Conservation (phyloP, 805 yeast species). For the Ogataea polymorpha region DNA sequence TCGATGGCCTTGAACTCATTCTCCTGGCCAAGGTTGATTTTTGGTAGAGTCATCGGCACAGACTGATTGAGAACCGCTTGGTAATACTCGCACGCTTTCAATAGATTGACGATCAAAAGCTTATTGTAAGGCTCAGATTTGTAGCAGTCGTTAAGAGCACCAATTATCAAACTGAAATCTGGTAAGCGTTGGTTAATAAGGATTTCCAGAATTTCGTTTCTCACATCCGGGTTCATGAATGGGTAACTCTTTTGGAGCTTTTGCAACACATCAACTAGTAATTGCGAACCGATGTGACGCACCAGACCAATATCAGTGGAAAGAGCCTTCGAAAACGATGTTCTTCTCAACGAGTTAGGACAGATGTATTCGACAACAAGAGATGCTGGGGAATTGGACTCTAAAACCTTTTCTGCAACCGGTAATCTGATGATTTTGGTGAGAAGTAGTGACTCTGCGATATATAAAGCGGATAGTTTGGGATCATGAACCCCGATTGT, state of each 20-base stretch:
- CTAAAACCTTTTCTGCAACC: conserved; percentile 41
- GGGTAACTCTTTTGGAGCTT: conserved; percentile 46
- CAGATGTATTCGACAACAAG: conserved; percentile 53
- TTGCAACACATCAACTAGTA: conserved; percentile 50
- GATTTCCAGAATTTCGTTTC: conserved; percentile 23
- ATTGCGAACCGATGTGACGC: conserved; percentile 60
- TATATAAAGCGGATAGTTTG: conserved; percentile 74
- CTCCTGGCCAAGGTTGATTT: conserved; percentile 27
- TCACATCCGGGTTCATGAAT: conserved; percentile 19
- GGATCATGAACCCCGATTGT: conserved; percentile 78
- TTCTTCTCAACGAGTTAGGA: conserved; percentile 61
- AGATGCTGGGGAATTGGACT: conserved; percentile 11
- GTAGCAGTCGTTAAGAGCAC: conserved; percentile 41
- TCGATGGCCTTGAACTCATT: conserved; percentile 47
- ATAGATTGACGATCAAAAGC: conserved; percentile 45
- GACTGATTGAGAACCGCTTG: conserved; percentile 17
- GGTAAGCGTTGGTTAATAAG: conserved; percentile 41
- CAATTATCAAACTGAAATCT: conserved; percentile 42
- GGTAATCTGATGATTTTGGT: conserved; percentile 57
- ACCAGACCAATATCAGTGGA: conserved; percentile 48
- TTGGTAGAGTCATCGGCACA: conserved; percentile 18
- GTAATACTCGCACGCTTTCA: conserved; percentile 37
- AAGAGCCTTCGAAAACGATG: conserved; percentile 57
- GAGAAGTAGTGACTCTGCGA: conserved; percentile 64
- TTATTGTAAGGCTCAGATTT: conserved; percentile 37